Evolutionary conservation across 1,284 basidiomycete genomes (phyloP).

Genomic region (Fomitopsis pinicola): DNA sequence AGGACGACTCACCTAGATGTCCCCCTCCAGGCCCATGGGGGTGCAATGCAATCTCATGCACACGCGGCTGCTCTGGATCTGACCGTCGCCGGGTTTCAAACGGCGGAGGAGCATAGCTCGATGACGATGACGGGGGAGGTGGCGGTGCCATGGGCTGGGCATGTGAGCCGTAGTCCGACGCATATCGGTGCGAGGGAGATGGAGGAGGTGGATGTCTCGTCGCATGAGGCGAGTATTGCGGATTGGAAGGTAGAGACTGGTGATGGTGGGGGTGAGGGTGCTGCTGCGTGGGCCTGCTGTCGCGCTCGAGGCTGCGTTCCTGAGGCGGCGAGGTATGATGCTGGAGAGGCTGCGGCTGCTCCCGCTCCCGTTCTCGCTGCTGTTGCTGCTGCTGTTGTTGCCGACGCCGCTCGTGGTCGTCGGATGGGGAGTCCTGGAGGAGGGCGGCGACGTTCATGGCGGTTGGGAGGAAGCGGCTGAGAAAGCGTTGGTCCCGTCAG

Average conservation of each 20-base stretch:
- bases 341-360: conserved; percentile 18
- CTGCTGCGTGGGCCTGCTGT: conserved; percentile 12
- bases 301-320: conserved; percentile 17
- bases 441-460: conserved; percentile 70
- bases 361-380: conserved; percentile 17
- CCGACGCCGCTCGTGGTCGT: conserved; percentile 28
- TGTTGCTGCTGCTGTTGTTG: conserved; percentile 17
- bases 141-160: conserved; percentile 14
- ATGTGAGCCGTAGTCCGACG: conserved; percentile 9
- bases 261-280: conserved; percentile 10
- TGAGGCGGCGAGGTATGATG: conserved; percentile 20
- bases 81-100: conserved; percentile 19
- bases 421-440: conserved; percentile 67
- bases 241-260: conserved; percentile 12
- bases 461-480: conserved; percentile 20
- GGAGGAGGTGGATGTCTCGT: conserved; percentile 17
- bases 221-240: conserved; percentile 17
- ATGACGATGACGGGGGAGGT: conserved; percentile 18
- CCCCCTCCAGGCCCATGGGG: neutral
- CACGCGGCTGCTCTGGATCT: conserved; percentile 4
- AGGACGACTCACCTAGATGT: conserved; percentile 1
- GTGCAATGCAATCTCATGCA: conserved; percentile 6
- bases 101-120: conserved; percentile 11
- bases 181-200: conserved; percentile 18
- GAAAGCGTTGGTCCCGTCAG: conserved; percentile 22